phyloP scores from a whole-genome alignment of 2,329 filamentous ascomycete species.

The Trichoderma semiorbis region DNA sequence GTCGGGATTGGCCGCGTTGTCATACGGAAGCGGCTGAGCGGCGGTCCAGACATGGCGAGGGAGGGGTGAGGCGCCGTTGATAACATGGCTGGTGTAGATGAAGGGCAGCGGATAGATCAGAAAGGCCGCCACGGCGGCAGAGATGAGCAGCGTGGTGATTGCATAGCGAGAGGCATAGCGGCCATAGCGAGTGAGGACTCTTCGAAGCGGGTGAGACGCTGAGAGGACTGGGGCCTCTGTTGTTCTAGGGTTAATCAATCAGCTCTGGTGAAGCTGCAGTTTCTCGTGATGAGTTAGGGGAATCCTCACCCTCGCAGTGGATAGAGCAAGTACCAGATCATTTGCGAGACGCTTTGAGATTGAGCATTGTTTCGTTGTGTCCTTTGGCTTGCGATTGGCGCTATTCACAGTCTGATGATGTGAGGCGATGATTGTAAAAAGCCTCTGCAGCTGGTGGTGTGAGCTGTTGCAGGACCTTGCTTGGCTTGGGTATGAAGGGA shows the following conservation, averaged over 20 bases:
- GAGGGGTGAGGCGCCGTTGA: constrained; percentile 66
- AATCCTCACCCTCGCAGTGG: constrained; percentile 67
- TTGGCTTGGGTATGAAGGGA: neutral
- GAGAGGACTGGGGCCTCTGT: constrained; percentile 67
- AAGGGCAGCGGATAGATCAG: constrained; percentile 74
- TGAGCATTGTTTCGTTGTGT: neutral
- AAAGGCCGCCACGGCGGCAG: constrained; percentile 66
- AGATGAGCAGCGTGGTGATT: constrained; percentile 68
- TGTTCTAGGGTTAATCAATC: constrained; percentile 49
- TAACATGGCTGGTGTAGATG: constrained; percentile 68
- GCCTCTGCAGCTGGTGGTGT: neutral
- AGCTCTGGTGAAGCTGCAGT: neutral
- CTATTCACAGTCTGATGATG: neutral
- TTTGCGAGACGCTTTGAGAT: constrained; percentile 25
- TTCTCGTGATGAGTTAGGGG: neutral
- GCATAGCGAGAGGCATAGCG: constrained; percentile 70
- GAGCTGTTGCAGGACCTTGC: neutral
- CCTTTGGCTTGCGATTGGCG: neutral
- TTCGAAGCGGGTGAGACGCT: constrained; percentile 62
- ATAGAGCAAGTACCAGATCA: constrained; percentile 78
- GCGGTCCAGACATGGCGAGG: constrained; percentile 81
- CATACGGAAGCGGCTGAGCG: constrained; percentile 59
- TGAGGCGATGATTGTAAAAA: neutral
- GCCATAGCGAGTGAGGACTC: constrained; percentile 65
- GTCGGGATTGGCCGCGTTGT: constrained; percentile 53